Percentiles rank a stretch among this genome's conserved stretches.
Evolutionary conservation across 139 green algal species (phyloP).

Genomic region (Chlamydomonas schloesseri): DNA sequence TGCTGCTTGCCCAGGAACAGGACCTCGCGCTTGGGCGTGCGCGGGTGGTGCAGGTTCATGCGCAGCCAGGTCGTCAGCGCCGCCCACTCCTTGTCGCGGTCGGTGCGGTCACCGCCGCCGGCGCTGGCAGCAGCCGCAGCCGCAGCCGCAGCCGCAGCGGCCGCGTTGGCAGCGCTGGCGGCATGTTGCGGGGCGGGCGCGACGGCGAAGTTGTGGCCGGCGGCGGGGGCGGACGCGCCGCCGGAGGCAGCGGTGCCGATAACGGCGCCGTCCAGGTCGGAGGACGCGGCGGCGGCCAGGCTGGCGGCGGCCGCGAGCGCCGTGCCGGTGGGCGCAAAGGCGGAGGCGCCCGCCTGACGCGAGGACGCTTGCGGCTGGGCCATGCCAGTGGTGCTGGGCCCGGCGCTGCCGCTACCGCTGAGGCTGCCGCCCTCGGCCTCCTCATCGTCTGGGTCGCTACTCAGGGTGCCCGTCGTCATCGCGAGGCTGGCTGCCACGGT

Average conservation of each 20-base stretch:
- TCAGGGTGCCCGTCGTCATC: neutral
- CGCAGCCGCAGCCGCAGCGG: neutral
- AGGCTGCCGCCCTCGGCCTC: neutral
- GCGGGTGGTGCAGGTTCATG: conserved; percentile 69
- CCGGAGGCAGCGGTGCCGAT: no score
- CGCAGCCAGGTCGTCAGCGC: conserved; percentile 71
- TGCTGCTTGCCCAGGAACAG: conserved; percentile 54
- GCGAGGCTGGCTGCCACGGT: no score
- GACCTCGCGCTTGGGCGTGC: conserved; percentile 65
- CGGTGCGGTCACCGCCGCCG: neutral
- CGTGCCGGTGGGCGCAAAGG: no score
- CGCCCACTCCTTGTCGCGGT: conserved; percentile 67
- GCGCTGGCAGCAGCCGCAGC: neutral
- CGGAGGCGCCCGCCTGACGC: no score
- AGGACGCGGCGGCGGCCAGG: no score
- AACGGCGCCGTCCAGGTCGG: neutral
- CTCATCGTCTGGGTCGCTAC: conserved; percentile 33
- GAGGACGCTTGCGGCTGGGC: no score
- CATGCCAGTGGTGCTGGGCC: no score
- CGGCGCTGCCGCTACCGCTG: no score
- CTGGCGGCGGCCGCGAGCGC: no score
- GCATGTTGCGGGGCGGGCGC: no score
- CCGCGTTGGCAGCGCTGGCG: neutral
- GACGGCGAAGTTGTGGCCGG: neutral
- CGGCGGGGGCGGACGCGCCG: no score